Conservation (phyloP, 371 early-diverging fungal genomes). For the Rhizopus stolonifer region DNA sequence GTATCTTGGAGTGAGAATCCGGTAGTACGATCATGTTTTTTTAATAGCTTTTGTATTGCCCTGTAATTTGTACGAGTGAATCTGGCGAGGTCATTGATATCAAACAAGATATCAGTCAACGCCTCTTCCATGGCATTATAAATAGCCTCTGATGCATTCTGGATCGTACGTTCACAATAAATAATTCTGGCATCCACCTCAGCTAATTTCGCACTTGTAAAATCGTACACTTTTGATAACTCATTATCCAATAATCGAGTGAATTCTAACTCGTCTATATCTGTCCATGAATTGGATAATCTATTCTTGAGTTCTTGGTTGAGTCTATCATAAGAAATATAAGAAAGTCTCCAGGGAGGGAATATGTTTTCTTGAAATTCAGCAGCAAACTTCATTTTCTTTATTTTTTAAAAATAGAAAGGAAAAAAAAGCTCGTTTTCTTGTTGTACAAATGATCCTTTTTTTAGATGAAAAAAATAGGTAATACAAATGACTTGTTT, state of each 20-base stretch:
- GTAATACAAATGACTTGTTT: not conserved
- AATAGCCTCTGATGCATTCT: constrained; percentile 53
- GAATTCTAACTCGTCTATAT: constrained; percentile 79
- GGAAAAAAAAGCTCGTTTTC: not conserved
- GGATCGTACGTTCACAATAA: constrained; percentile 64
- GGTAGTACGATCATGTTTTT: constrained; percentile 91
- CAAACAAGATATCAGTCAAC: constrained; percentile 76
- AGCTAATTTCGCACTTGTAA: constrained; percentile 85
- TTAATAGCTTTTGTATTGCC: constrained; percentile 94
- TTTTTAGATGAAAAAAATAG: not conserved
- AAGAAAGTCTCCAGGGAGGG: constrained; percentile 83
- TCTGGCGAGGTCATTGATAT: constrained; percentile 88
- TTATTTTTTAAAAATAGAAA: constrained; percentile 9
- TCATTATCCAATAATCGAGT: constrained; percentile 81
- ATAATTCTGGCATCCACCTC: constrained; percentile 85
- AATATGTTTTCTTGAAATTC: constrained; percentile 47
- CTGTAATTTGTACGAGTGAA: constrained; percentile 93
- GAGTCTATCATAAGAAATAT: constrained; percentile 88
- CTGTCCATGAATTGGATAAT: constrained; percentile 54
- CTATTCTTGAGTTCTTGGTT: constrained; percentile 77
- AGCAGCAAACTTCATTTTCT: constrained; percentile 44
- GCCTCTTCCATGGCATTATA: constrained; percentile 73
- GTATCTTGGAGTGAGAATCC: constrained; percentile 49
- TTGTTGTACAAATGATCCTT: not conserved
- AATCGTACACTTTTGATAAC: constrained; percentile 79